Evolutionary conservation across 495 filamentous ascomycete genomes (phyloP).

Genomic region (Baudoinia panamericana): DNA sequence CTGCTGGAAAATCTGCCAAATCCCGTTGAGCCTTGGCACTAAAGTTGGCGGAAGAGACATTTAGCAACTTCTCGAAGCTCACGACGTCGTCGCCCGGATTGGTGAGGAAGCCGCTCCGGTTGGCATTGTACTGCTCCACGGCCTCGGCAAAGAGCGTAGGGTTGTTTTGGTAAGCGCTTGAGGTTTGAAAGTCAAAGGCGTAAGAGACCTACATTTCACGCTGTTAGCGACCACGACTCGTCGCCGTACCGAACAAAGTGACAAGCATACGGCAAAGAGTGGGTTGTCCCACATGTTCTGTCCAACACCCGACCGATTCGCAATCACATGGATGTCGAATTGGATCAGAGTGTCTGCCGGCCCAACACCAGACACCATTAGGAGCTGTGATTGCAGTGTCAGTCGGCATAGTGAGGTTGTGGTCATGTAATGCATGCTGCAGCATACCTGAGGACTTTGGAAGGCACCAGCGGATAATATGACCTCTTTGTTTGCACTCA

Average conservation of each 20-base stretch:
- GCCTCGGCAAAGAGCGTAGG: background rate
- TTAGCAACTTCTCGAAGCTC: conserved; percentile 21
- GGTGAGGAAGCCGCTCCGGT: conserved; percentile 17
- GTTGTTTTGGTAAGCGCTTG: background rate
- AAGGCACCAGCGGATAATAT: conserved; percentile 43
- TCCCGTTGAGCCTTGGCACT: conserved; percentile 15
- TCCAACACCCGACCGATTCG: conserved; percentile 19
- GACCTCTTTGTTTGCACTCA: conserved; percentile 39
- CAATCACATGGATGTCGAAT: conserved; percentile 12
- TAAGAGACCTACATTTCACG: too few relatives aligned
- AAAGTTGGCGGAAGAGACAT: conserved; percentile 5
- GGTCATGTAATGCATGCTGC: too few relatives aligned
- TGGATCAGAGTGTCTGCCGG: conserved; percentile 8
- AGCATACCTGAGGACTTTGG: conserved; percentile 34
- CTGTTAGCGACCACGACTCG: too few relatives aligned
- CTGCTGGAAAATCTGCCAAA: conserved; percentile 34
- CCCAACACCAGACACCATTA: conserved; percentile 24
- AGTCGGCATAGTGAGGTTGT: too few relatives aligned
- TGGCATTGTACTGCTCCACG: conserved; percentile 8
- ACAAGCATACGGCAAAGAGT: too few relatives aligned
- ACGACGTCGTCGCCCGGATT: conserved; percentile 17
- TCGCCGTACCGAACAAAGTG: too few relatives aligned
- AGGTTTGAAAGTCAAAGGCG: background rate
- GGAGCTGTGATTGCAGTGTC: conserved; percentile 16
- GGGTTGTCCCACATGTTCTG: conserved; percentile 22